A percentile compares a stretch with the other conserved stretches of the same genome.
Evolutionary conservation across 495 filamentous ascomycete genomes (phyloP).

Genomic region (Pyronema domesticum): DNA sequence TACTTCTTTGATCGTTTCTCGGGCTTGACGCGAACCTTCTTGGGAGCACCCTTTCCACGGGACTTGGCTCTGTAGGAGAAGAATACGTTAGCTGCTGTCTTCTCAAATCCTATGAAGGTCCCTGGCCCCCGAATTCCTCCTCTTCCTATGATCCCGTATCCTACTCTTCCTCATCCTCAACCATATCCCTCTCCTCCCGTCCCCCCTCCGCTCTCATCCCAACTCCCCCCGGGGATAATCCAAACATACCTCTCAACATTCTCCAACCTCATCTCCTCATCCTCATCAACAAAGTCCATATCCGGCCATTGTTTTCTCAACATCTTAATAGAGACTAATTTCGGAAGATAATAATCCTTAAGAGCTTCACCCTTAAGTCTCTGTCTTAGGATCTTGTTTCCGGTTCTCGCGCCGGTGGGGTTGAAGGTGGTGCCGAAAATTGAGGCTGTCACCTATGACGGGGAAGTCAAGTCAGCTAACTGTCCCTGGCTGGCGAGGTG

Average conservation of each 20-base stretch:
- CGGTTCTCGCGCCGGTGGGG: slow-evolving; percentile 56
- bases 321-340: slow-evolving; percentile 48
- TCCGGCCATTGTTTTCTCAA: slow-evolving; percentile 45
- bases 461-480: too few relatives aligned
- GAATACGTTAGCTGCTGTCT: too few relatives aligned
- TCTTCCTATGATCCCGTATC: too few relatives aligned
- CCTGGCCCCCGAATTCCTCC: too few relatives aligned
- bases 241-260: slow-evolving; percentile 45
- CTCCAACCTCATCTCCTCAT: slow-evolving; percentile 62
- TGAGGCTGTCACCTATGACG: slow-evolving; percentile 57
- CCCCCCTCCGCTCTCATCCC: slow-evolving; percentile 12
- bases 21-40: slow-evolving; percentile 55
- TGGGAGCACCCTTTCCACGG: slow-evolving; percentile 76
- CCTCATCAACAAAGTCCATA: slow-evolving; percentile 49
- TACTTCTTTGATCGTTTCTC: slow-evolving; percentile 17
- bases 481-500: too few relatives aligned
- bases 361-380: slow-evolving; percentile 60
- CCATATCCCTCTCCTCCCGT: slow-evolving; percentile 3
- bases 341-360: slow-evolving; percentile 68
- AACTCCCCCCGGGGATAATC: background rate
- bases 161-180: slow-evolving; percentile 4
- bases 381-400: slow-evolving; percentile 77
- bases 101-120: too few relatives aligned
- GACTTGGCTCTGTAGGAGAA: slow-evolving; percentile 33
- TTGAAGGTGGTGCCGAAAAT: slow-evolving; percentile 88